Percentiles rank a stretch among this genome's conserved stretches.
phyloP scores from a whole-genome alignment of 2,329 filamentous ascomycete genomes.

The Paecilomyces fulvus region DNA sequence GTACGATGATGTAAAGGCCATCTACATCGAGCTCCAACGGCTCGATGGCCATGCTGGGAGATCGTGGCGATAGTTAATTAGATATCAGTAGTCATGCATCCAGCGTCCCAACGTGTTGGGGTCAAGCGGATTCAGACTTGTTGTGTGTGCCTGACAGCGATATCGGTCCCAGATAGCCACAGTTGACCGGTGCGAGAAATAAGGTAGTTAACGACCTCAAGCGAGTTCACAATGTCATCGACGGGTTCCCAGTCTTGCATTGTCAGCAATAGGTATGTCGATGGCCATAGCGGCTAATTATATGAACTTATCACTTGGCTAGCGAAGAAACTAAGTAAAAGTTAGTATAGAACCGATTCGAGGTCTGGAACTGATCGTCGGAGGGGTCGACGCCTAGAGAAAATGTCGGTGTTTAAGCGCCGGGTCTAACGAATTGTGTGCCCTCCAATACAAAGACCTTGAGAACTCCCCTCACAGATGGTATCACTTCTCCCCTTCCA shows the following conservation, averaged over 20 bases:
- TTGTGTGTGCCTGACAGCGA: background rate
- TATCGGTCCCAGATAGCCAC: background rate
- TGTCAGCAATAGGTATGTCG: background rate
- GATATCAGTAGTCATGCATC: background rate
- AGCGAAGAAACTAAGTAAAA: background rate
- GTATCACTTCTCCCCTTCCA: background rate
- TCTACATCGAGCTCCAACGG: conserved; percentile 7
- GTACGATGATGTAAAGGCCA: conserved; percentile 15
- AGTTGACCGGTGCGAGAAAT: background rate
- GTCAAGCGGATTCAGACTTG: background rate
- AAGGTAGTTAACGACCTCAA: background rate
- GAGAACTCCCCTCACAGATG: background rate
- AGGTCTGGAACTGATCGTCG: background rate
- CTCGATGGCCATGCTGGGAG: conserved; percentile 8
- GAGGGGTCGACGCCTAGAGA: background rate
- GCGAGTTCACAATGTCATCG: background rate
- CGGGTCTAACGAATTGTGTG: background rate
- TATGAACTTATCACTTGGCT: background rate
- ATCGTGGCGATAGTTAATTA: background rate
- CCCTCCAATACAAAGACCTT: background rate
- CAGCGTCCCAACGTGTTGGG: background rate
- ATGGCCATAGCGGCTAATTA: background rate
- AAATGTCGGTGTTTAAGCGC: background rate
- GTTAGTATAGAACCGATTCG: background rate
- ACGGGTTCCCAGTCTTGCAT: background rate